Percentiles rank a stretch among this genome's conserved stretches.
Evolutionary conservation across 2,329 filamentous ascomycete genomes (phyloP).

Genomic region (Monilinia vaccinii-corymbosi): DNA sequence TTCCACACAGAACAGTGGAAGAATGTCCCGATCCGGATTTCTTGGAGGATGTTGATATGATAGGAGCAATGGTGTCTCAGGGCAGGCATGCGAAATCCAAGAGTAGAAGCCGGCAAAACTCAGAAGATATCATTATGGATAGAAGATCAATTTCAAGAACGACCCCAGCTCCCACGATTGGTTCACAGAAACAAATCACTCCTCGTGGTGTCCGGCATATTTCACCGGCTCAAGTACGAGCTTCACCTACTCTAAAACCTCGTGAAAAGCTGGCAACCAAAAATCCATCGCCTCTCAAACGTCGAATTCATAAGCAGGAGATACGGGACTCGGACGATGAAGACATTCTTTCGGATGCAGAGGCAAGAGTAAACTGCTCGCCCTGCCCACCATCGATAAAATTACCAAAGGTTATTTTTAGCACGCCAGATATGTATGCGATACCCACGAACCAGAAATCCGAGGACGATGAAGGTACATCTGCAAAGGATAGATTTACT

Average conservation of each 20-base stretch:
- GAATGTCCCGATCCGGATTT: not conserved
- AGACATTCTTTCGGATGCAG: constrained; percentile 17
- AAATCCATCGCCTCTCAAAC: constrained; percentile 14
- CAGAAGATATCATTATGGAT: not conserved
- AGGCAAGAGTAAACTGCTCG: constrained; percentile 14
- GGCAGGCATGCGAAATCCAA: not conserved
- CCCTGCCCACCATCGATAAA: constrained; percentile 15
- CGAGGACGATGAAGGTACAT: constrained; percentile 6
- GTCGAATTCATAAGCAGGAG: constrained; percentile 9
- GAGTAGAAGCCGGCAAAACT: not conserved
- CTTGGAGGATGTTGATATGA: not conserved
- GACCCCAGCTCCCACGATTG: not conserved
- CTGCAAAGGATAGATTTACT: constrained; percentile 14
- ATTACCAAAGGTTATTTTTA: constrained; percentile 11
- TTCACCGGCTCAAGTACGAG: constrained; percentile 19
- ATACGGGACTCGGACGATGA: constrained; percentile 30
- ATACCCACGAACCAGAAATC: not conserved
- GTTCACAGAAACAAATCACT: not conserved
- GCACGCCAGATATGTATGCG: not conserved
- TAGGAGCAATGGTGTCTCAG: not conserved
- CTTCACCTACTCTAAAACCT: constrained; percentile 17
- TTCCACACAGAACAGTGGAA: not conserved
- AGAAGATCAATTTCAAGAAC: not conserved
- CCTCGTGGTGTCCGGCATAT: not conserved
- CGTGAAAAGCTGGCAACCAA: constrained; percentile 7